Evolutionary conservation across 768 basidiomycete species (phyloP), one percentile per base, ranked within the genome.

Genomic region (Lepiota brunneoincarnata): DNA sequence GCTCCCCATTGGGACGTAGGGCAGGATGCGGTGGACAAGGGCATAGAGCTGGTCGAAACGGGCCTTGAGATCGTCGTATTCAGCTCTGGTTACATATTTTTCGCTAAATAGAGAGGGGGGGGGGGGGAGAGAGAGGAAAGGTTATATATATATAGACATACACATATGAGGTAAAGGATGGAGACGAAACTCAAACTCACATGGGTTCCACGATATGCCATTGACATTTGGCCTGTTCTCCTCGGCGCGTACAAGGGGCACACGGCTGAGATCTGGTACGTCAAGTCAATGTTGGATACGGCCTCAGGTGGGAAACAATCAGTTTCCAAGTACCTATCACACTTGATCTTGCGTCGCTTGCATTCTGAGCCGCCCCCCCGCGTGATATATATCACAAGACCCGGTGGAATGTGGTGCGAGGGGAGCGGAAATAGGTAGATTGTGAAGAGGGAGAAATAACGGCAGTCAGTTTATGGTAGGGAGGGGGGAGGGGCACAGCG

Each of bases 341-440:
- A 93, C 66, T 87, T 89, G 69, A 92, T 92, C 76, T 93, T 92
- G 39, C 90, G 80, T 62, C 90, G 74, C 68, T 92, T 92, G 68
- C 90, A 92, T 68, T 91, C 91, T 91, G 64, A 44, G 11, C 31
- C 51, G 38, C 49, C 49, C 39, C 36, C 28, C 62, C 65, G 64
- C 61, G 64, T 68, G 64, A 67, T 63, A 58, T 51, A 40, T 40
- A 68, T 68, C 64, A 67, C 64, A 64, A 63, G 64, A 61, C 54
- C 60, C 49, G 42, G 26, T 41, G 46, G 59, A 61, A 60, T 58
- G 55, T 64, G 60, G 61, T 65, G 60, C 59, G 62, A 66, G 49
- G 53, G 56, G 46, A 52, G 41, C n/a, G n/a, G 54, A 56, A 53
- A 50, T 49, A 51, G 48, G 49, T 49, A 51, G 48, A 49, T 41